A percentile compares a stretch with the other conserved stretches of the same genome.
phyloP scores from a whole-genome alignment of 2,329 filamentous ascomycete species.

The Cadophora gregata region DNA sequence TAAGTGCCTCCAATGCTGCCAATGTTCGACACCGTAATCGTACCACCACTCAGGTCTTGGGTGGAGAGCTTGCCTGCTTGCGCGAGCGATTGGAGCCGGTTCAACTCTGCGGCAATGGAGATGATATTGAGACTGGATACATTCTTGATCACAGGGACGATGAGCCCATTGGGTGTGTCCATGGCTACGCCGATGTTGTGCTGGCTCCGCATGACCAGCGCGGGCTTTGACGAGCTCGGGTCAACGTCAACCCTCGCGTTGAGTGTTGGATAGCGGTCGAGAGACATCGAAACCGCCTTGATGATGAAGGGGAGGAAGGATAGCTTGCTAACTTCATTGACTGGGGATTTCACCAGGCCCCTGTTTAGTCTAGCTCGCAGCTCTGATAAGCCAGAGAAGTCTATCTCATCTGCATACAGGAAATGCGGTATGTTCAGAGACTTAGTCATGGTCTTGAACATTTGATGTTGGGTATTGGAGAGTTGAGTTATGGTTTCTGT shows the following conservation, averaged over 20 bases:
- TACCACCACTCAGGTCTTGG: slow-evolving; percentile 81
- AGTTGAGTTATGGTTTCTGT: slow-evolving; percentile 73
- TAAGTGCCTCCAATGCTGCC: slow-evolving; percentile 94
- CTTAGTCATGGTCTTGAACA: slow-evolving; percentile 98
- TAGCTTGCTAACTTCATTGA: slow-evolving; percentile 64
- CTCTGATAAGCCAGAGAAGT: slow-evolving; percentile 75
- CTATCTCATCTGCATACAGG: slow-evolving; percentile 88
- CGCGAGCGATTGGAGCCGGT: slow-evolving; percentile 75
- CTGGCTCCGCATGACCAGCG: slow-evolving; percentile 76
- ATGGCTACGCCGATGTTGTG: slow-evolving; percentile 98
- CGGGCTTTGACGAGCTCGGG: slow-evolving; percentile 64
- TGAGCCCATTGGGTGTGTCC: slow-evolving; percentile 85
- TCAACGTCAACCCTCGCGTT: slow-evolving; percentile 81
- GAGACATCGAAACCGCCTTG: slow-evolving; percentile 88
- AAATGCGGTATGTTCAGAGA: slow-evolving; percentile 94
- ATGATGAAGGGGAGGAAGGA: slow-evolving; percentile 95
- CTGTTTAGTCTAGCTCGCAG: slow-evolving; percentile 79
- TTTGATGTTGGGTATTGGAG: slow-evolving; percentile 82
- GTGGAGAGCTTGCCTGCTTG: slow-evolving; percentile 75
- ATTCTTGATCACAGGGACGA: slow-evolving; percentile 91
- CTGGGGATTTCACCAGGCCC: slow-evolving; percentile 51
- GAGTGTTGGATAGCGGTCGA: slow-evolving; percentile 82
- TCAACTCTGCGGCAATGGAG: slow-evolving; percentile 78
- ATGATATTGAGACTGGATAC: slow-evolving; percentile 79
- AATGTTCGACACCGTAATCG: slow-evolving; percentile 96